Conservation (phyloP, 2,329 filamentous ascomycete species). For the Pseudogymnoascus sp. region DNA sequence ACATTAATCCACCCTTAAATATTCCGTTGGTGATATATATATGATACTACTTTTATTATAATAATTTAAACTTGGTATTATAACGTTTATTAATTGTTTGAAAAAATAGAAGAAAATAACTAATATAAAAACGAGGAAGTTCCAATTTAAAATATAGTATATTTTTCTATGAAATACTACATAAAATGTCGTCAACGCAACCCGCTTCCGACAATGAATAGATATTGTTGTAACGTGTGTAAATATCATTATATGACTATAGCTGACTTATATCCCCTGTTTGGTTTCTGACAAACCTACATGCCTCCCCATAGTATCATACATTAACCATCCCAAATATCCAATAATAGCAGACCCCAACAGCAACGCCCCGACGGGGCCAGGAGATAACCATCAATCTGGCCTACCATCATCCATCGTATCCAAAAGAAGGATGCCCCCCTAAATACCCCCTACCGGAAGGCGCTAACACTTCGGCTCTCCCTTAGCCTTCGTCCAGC, state of each 20-base stretch:
- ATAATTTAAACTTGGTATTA: too few species aligned
- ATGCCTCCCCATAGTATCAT: neutral
- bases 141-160: too few species aligned
- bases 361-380: neutral
- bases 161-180: too few species aligned
- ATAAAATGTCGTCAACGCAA: too few species aligned
- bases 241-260: slow-evolving; percentile 7
- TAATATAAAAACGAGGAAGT: too few species aligned
- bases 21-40: too few species aligned
- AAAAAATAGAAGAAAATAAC: too few species aligned
- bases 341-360: neutral
- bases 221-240: neutral
- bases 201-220: too few species aligned
- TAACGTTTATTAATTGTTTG: too few species aligned
- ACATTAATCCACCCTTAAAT: too few species aligned
- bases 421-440: neutral
- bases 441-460: slow-evolving; percentile 17
- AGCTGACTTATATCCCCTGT: neutral
- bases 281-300: neutral
- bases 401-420: neutral
- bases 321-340: slow-evolving; percentile 3
- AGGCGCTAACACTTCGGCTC: slow-evolving; percentile 25
- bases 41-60: too few species aligned
- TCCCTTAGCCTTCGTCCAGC: slow-evolving; percentile 21
- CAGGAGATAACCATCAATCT: slow-evolving; percentile 6